These are phyloP conservation scores for Trichoderma sp. DNA, from an alignment of 2,329 filamentous ascomycete species.

Conservation along the genomic window DNA sequence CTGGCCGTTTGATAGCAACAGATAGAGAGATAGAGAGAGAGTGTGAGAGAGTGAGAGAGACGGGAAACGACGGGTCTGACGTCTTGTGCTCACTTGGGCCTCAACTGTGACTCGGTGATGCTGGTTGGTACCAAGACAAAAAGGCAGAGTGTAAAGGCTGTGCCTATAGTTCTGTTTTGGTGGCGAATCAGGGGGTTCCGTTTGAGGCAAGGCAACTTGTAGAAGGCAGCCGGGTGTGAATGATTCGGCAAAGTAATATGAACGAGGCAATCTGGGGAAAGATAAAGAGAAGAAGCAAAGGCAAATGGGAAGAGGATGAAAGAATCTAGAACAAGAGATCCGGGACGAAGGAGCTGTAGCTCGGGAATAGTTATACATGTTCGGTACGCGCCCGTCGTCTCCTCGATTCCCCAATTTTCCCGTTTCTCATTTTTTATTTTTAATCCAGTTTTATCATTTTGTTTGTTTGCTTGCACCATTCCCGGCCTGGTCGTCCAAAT, in stretches of 20 bases:
- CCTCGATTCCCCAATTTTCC: neutral
- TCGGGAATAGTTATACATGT: conserved; percentile 12
- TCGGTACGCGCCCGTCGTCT: neutral
- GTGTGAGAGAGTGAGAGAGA: neutral
- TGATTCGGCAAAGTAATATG: neutral
- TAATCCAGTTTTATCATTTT: neutral
- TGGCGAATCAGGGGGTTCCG: neutral
- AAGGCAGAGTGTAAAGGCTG: neutral
- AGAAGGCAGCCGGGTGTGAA: neutral
- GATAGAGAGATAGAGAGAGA: neutral
- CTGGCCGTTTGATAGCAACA: neutral
- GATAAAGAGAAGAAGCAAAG: neutral
- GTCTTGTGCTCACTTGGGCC: conserved; percentile 20
- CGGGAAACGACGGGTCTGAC: conserved; percentile 17
- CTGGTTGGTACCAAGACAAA: neutral
- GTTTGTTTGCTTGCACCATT: conserved; percentile 11
- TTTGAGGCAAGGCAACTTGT: neutral
- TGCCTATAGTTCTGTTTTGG: neutral
- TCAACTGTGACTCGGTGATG: conserved; percentile 2
- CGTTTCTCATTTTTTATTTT: neutral
- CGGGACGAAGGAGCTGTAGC: conserved; percentile 1
- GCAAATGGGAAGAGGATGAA: neutral
- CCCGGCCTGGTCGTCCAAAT: conserved; percentile 15
- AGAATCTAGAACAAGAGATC: neutral
- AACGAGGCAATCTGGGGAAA: neutral